A percentile compares a stretch with the other conserved stretches of the same genome.
phyloP scores from a whole-genome alignment of 208 protist genomes.

The Crithidia mellificae region DNA sequence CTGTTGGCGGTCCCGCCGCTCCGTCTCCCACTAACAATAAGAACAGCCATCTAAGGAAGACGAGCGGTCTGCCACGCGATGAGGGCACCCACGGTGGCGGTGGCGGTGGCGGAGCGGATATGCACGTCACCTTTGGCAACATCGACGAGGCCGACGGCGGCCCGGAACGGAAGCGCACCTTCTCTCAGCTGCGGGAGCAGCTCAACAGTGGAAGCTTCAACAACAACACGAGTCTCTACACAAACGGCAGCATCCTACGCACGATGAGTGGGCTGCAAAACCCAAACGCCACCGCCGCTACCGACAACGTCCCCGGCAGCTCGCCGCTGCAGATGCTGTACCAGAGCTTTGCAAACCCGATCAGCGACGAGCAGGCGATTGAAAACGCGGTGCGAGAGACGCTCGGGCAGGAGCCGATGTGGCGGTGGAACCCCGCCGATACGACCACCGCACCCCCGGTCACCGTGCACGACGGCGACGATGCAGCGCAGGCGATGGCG shows the following conservation, averaged over 20 bases:
- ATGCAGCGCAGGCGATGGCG: slow-evolving; percentile 1
- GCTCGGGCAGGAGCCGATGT: slow-evolving; percentile 29
- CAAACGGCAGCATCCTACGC: slow-evolving; percentile 19
- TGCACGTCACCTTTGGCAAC: slow-evolving; percentile 14
- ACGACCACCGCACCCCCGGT: not conserved
- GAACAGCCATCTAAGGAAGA: slow-evolving; percentile 3
- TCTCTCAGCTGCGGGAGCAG: not conserved
- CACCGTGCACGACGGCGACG: slow-evolving; percentile 8
- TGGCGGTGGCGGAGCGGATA: not conserved
- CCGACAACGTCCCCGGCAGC: not conserved
- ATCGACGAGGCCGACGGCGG: not conserved
- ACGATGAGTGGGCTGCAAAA: not conserved
- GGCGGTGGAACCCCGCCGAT: slow-evolving; percentile 2
- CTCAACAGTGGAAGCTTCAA: slow-evolving; percentile 3
- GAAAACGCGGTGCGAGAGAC: slow-evolving; percentile 32
- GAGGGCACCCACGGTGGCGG: too few species aligned
- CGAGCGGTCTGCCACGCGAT: too few species aligned
- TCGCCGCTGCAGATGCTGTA: slow-evolving; percentile 29
- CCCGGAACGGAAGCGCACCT: not conserved
- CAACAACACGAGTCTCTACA: slow-evolving; percentile 13
- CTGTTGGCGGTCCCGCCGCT: not conserved
- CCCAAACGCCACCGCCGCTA: not conserved
- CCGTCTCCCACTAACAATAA: not conserved
- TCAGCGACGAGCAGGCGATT: slow-evolving; percentile 34
- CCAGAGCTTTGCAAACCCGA: slow-evolving; percentile 35